Evolutionary conservation across 73 alveolate genomes (phyloP), one percentile per base, ranked within the genome.

Genomic region (Symbiodinium pilosum): DNA sequence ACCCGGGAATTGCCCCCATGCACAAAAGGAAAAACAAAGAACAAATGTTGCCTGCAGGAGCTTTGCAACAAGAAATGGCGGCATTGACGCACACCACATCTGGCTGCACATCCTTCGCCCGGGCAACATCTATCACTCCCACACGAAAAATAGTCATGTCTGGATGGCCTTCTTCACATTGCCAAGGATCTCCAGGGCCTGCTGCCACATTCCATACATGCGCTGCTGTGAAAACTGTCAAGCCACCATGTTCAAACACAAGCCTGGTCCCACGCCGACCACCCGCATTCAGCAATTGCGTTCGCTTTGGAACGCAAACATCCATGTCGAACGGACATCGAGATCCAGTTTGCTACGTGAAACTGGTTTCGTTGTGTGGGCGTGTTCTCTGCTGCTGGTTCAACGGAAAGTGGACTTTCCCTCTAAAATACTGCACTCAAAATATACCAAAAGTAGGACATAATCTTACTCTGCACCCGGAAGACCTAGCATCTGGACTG

Each of bases 181-280:
- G 12, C 9, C 41, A 26, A 64, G 34, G 12, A 64, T 28, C 81
- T 64, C 3, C 81, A 64, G 18, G 9, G 81, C 81, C 81, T 64
- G 38, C 20, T 18, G 30, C 38, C 59, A 47, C 14, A 14, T 28
- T 38, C 81, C 81, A 64, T n/a, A 28, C 81, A n/a, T 47, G 59
- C 14, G 14, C 6, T 47, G 59, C 21, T 24, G 24, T 64, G 81
- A 0, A n/a, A 38, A 28, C 38, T 64, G 5, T 14, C 59, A 47
- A 14, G 21, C 59, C 38, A 0, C 26, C 11, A 24, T 54, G 20
- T 9, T 54, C 26, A 26, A 54, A 9, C 28, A 5, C 32, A 8
- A n/a, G 81, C 81, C 81, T 64, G 81, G 18, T 64, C 81, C 81
- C 81, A 64, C 32, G 21, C 81, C 32, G 81, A 64, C 34, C 81